Evolutionary conservation across 2,329 filamentous ascomycete genomes (phyloP).

Genomic region (Colletotrichum orchidophilum): DNA sequence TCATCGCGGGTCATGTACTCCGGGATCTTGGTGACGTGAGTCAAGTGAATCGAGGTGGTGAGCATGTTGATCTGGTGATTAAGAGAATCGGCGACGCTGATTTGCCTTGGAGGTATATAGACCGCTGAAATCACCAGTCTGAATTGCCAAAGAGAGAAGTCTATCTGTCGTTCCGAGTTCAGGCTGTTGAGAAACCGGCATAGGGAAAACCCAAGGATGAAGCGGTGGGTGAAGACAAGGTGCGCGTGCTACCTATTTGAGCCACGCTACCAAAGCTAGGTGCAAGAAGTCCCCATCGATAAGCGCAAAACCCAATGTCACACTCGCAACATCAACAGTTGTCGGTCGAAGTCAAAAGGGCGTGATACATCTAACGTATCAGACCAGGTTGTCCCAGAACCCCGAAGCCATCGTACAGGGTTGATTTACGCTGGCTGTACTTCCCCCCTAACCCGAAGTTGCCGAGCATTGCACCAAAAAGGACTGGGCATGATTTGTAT

Average conservation of each 20-base stretch:
- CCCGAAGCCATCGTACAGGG: neutral
- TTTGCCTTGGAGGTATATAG: neutral
- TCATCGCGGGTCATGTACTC: constrained; percentile 44
- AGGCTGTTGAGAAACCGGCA: neutral
- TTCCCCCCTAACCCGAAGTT: neutral
- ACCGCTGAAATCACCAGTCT: no score
- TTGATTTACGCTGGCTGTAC: no score
- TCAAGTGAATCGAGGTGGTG: constrained; percentile 51
- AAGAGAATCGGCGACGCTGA: neutral
- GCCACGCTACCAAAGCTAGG: neutral
- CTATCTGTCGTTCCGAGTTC: neutral
- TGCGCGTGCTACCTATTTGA: neutral
- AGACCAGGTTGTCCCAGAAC: neutral
- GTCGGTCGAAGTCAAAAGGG: neutral
- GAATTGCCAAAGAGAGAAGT: neutral
- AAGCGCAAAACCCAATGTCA: neutral
- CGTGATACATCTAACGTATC: neutral
- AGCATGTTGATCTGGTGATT: constrained; percentile 46
- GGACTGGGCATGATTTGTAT: no score
- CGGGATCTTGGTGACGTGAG: constrained; percentile 55
- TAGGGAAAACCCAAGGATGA: neutral
- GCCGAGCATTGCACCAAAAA: no score
- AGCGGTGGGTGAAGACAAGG: neutral
- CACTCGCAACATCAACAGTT: neutral
- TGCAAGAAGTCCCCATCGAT: neutral